Evolutionary conservation across 306 rosid genomes (phyloP).

Genomic region (Rosa chinensis): DNA sequence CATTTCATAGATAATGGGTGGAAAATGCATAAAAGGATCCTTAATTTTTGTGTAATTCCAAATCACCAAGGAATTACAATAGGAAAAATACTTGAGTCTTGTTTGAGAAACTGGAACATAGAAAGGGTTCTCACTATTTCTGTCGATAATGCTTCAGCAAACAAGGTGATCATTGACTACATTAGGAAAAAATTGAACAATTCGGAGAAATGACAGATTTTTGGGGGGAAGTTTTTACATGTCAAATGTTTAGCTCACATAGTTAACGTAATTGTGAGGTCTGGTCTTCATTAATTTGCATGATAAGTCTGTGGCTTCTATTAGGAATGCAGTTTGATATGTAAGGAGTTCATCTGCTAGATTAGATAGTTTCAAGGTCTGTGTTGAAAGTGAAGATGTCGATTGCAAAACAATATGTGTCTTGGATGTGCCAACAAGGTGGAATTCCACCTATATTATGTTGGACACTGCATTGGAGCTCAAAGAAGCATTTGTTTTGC

Average conservation of each 20-base stretch:
- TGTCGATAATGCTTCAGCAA: neutral
- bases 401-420: neutral
- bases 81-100: neutral
- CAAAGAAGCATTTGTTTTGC: neutral
- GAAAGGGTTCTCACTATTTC: neutral
- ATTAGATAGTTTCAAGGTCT: neutral
- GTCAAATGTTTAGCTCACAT: neutral
- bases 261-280: neutral
- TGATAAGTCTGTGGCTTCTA: neutral
- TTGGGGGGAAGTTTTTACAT: neutral
- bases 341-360: neutral
- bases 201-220: neutral
- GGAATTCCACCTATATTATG: neutral
- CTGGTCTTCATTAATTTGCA: neutral
- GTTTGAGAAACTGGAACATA: neutral
- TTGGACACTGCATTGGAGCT: neutral
- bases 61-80: neutral
- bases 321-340: neutral
- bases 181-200: too few species aligned
- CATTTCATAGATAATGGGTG: neutral
- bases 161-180: too few species aligned
- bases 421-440: neutral
- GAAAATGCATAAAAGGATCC: neutral
- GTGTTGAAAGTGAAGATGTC: neutral
- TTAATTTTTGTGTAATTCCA: neutral